A percentile compares a stretch with the other conserved stretches of the same genome.
Conservation (phyloP, 495 filamentous ascomycete genomes). For the Aspergillus campestris region DNA sequence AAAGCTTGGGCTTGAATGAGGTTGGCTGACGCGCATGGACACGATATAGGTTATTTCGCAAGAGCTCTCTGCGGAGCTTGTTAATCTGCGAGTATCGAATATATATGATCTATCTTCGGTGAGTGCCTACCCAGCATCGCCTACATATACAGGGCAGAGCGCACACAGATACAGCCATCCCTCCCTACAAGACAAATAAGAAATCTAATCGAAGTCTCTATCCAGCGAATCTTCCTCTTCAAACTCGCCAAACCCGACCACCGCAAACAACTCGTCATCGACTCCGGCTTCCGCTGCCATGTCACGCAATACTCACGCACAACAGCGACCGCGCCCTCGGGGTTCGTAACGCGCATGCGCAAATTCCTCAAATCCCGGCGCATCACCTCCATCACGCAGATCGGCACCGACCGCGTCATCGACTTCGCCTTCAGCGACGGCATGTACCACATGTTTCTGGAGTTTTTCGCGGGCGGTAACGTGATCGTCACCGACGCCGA, state of each 20-base stretch:
- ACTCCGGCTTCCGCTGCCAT: conserved; percentile 94
- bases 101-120: conserved; percentile 90
- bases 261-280: conserved; percentile 81
- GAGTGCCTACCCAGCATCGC: no score
- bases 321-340: conserved; percentile 71
- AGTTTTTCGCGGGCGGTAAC: conserved; percentile 96
- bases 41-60: conserved; percentile 72
- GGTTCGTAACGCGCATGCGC: conserved; percentile 74
- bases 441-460: conserved; percentile 74
- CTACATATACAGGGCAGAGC: no score
- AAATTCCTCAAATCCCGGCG: conserved; percentile 82
- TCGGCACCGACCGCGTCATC: conserved; percentile 90
- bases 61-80: conserved; percentile 70
- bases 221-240: conserved; percentile 80
- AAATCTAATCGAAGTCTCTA: no score
- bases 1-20: no score
- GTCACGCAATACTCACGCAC: conserved; percentile 81
- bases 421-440: conserved; percentile 91
- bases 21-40: neutral
- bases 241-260: conserved; percentile 81
- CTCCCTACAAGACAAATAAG: no score
- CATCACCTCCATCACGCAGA: conserved; percentile 70
- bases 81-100: conserved; percentile 76
- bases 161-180: neutral
- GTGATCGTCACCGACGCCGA: conserved; percentile 83